Conservation (phyloP, 768 basidiomycete genomes). For the Trametes sanguinea region DNA sequence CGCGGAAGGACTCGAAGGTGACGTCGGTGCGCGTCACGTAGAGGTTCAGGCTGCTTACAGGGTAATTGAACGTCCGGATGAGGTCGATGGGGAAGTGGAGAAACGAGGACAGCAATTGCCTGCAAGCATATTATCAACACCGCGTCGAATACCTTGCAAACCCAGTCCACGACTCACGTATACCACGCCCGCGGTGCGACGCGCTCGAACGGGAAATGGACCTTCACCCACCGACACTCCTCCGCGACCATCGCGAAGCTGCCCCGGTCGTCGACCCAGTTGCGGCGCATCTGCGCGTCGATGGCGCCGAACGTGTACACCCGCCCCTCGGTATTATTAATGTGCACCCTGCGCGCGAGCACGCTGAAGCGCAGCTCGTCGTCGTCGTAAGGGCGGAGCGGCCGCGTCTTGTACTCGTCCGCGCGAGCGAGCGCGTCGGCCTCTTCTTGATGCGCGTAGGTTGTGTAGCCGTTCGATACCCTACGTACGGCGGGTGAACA, state of each 20-base stretch:
- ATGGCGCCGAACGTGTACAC: constrained; percentile 44
- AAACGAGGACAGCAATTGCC: constrained; percentile 28
- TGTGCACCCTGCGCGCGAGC: constrained; percentile 38
- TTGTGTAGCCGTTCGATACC: constrained; percentile 4
- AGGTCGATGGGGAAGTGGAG: constrained; percentile 36
- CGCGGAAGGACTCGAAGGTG: constrained; percentile 44
- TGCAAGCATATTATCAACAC: not conserved
- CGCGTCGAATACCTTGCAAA: not conserved
- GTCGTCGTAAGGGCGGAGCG: constrained; percentile 14
- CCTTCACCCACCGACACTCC: constrained; percentile 40
- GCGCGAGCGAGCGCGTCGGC: not conserved
- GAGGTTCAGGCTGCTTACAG: constrained; percentile 38
- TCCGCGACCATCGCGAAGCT: constrained; percentile 43
- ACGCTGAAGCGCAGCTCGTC: constrained; percentile 39
- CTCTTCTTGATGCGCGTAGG: constrained; percentile 2
- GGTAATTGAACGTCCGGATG: constrained; percentile 33
- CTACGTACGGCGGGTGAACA: not conserved
- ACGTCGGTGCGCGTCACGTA: constrained; percentile 41
- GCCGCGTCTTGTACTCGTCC: constrained; percentile 8
- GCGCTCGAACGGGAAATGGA: constrained; percentile 31
- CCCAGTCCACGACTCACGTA: constrained; percentile 11
- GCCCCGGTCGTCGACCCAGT: constrained; percentile 40
- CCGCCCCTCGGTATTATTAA: constrained; percentile 37
- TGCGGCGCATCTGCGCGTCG: constrained; percentile 41
- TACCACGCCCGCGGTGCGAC: constrained; percentile 14